phyloP scores from a whole-genome alignment of 768 basidiomycete genomes.

The Suillus clintonianus region DNA sequence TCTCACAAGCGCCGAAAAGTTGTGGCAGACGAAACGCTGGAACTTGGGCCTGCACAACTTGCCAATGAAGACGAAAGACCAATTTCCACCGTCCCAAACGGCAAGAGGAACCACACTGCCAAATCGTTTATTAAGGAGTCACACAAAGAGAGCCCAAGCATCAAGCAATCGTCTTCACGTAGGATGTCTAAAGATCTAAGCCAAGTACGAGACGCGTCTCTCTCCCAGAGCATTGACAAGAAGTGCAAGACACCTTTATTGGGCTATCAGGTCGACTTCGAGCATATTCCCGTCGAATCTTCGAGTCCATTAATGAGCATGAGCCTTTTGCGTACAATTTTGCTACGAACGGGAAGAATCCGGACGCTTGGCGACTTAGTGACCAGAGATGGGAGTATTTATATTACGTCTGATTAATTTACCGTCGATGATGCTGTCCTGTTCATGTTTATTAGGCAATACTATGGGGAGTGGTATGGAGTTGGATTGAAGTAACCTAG shows the following conservation, averaged over 20 bases:
- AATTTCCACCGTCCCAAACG: not conserved
- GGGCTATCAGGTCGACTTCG: constrained; percentile 20
- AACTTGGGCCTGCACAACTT: not conserved
- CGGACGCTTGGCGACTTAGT: constrained; percentile 18
- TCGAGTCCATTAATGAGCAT: constrained; percentile 13
- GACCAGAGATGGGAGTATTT: constrained; percentile 24
- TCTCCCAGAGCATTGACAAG: not conserved
- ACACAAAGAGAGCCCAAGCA: not conserved
- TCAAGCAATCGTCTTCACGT: not conserved
- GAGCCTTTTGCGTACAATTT: constrained; percentile 4
- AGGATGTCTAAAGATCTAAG: not conserved
- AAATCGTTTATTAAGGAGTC: not conserved
- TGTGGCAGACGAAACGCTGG: not conserved
- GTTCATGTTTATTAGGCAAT: not conserved
- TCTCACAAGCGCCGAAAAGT: constrained; percentile 17
- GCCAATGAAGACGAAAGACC: not conserved
- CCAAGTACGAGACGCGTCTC: not conserved
- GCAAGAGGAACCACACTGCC: not conserved
- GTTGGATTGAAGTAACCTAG: not conserved
- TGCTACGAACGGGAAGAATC: constrained; percentile 31
- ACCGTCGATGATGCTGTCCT: not conserved
- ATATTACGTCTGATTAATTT: constrained; percentile 13
- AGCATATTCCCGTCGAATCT: constrained; percentile 9
- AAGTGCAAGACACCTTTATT: constrained; percentile 16
- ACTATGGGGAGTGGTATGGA: not conserved